Conservation (phyloP, 768 basidiomycete genomes). For the Jaapia argillacea region DNA sequence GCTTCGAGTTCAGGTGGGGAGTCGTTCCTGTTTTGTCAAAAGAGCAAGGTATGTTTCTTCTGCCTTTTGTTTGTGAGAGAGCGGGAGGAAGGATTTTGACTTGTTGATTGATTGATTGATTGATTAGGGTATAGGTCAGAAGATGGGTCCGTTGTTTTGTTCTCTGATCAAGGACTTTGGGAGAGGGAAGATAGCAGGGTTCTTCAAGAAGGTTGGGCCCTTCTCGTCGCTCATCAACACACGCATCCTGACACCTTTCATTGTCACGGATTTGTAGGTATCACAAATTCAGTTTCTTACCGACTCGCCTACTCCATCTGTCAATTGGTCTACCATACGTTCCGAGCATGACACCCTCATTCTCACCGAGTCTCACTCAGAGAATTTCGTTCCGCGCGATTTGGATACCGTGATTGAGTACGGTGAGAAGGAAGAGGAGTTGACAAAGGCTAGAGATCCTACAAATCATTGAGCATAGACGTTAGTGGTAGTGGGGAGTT, state of each 20-base stretch:
- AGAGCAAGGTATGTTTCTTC: slow-evolving; percentile 26
- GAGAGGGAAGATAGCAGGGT: slow-evolving; percentile 46
- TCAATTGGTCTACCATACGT: slow-evolving; percentile 35
- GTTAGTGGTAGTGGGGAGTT: too few relatives aligned
- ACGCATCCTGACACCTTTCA: too few relatives aligned
- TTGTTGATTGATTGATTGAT: too few relatives aligned
- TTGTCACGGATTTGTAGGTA: slow-evolving; percentile 23
- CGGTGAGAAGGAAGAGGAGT: too few relatives aligned
- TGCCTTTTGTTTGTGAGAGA: background rate
- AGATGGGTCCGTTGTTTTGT: slow-evolving; percentile 67
- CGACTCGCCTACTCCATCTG: slow-evolving; percentile 18
- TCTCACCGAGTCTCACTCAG: too few relatives aligned
- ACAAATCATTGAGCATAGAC: too few relatives aligned
- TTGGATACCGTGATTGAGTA: too few relatives aligned
- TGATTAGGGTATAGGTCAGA: slow-evolving; percentile 30
- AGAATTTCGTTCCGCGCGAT: too few relatives aligned
- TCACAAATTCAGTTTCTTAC: slow-evolving; percentile 22
- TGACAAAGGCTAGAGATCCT: too few relatives aligned
- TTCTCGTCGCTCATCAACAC: background rate
- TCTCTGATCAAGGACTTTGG: slow-evolving; percentile 59
- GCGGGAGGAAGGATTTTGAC: background rate
- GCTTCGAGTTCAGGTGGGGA: slow-evolving; percentile 77
- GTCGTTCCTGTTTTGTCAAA: slow-evolving; percentile 64
- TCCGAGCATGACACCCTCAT: slow-evolving; percentile 28
- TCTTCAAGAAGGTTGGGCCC: slow-evolving; percentile 41